These are phyloP conservation scores for Trametes cubensis DNA, from an alignment of 768 basidiomycete species.

Conservation along the genomic window DNA sequence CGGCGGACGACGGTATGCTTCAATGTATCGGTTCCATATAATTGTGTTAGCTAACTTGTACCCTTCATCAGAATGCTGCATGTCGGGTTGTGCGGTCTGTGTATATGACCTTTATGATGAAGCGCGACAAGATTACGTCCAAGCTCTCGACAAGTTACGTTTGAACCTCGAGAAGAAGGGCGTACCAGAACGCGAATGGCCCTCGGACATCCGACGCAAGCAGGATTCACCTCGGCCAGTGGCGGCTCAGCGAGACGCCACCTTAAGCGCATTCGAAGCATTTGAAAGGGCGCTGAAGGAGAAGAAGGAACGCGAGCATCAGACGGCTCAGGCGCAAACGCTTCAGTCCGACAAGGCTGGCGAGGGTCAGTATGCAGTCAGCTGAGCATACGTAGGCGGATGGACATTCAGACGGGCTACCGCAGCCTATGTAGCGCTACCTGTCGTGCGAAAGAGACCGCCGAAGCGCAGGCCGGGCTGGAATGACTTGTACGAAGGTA, in stretches of 20 bases:
- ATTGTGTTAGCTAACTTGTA: neutral
- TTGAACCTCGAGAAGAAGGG: constrained; percentile 47
- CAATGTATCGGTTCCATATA: neutral
- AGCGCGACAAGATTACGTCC: constrained; percentile 61
- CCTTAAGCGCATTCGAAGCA: constrained; percentile 72
- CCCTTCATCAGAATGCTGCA: constrained; percentile 77
- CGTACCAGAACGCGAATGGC: constrained; percentile 70
- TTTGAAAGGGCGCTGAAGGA: constrained; percentile 59
- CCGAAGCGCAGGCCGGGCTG: constrained; percentile 26
- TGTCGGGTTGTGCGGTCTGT: constrained; percentile 93
- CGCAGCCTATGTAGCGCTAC: neutral
- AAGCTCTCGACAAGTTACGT: constrained; percentile 54
- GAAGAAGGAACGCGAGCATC: constrained; percentile 41
- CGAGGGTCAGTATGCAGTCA: constrained; percentile 15
- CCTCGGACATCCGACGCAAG: constrained; percentile 45
- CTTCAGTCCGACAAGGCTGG: neutral
- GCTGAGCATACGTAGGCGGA: neutral
- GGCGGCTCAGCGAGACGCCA: constrained; percentile 35
- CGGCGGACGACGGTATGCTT: constrained; percentile 62
- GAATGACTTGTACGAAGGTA: constrained; percentile 44
- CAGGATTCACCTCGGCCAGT: constrained; percentile 17
- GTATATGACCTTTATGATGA: constrained; percentile 89
- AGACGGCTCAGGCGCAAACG: neutral
- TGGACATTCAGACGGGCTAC: neutral
- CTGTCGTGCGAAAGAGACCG: constrained; percentile 20